Conservation (phyloP, 306 rosid species). For the Vicia faba region DNA sequence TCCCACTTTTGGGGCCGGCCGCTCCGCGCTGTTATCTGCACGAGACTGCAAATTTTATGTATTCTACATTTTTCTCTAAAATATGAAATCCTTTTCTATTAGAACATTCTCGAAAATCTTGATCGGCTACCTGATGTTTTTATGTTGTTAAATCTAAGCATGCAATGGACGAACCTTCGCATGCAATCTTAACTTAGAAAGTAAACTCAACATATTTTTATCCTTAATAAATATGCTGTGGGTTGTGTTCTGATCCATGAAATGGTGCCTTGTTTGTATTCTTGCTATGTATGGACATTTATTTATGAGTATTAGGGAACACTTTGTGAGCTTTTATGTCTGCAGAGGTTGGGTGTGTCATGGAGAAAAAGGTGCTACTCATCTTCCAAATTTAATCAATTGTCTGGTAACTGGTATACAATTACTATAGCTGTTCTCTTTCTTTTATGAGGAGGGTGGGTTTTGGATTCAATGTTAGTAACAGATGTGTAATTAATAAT, state of each 20-base stretch:
- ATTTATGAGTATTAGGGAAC: constrained; percentile 33
- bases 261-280: constrained; percentile 25
- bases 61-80: background rate
- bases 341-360: constrained; percentile 42
- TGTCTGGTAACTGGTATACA: constrained; percentile 14
- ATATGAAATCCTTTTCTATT: constrained; percentile 15
- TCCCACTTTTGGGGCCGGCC: too few species aligned
- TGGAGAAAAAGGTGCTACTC: constrained; percentile 35
- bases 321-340: constrained; percentile 37
- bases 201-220: constrained; percentile 24
- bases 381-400: constrained; percentile 25
- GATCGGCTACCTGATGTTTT: constrained; percentile 6
- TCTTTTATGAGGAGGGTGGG: constrained; percentile 27
- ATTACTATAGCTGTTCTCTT: constrained; percentile 13
- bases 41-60: background rate
- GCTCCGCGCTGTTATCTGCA: background rate
- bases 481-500: constrained; percentile 14
- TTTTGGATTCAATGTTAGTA: constrained; percentile 17
- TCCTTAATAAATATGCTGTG: constrained; percentile 33
- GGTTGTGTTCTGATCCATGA: constrained; percentile 18
- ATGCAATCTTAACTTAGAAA: constrained; percentile 19
- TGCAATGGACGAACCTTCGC: background rate
- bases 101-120: constrained; percentile 9
- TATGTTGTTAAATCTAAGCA: constrained; percentile 8
- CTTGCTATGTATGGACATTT: constrained; percentile 26